phyloP scores from a whole-genome alignment of 2,329 filamentous ascomycete genomes.

The Penicillium verrucosum region DNA sequence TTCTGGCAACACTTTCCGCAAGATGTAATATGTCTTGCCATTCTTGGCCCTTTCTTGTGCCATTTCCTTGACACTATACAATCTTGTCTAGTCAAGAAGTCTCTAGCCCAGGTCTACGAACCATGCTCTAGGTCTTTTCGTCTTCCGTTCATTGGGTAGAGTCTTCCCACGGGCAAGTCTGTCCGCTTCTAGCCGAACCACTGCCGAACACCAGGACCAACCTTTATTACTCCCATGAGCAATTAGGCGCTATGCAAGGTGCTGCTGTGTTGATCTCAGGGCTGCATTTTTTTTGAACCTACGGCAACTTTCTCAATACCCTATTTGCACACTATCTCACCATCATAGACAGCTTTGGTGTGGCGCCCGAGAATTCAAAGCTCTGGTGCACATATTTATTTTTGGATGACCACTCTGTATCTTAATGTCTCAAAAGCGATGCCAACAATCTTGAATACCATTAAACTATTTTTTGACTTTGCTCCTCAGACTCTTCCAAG shows the following conservation, averaged over 20 bases:
- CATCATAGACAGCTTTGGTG: not conserved
- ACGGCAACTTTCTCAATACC: not conserved
- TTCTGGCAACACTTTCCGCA: conserved; percentile 48
- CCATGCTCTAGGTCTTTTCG: not conserved
- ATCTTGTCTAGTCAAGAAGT: not conserved
- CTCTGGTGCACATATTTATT: not conserved
- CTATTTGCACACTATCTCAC: not conserved
- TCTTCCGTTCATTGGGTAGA: not conserved
- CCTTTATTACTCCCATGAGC: not conserved
- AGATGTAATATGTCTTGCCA: conserved; percentile 35
- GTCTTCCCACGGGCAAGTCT: not conserved
- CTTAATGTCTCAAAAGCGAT: conserved; percentile 5
- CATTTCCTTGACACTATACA: not conserved
- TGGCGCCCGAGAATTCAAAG: not conserved
- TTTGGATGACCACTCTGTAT: conserved; percentile 5
- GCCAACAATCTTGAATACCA: not conserved
- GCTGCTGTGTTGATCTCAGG: not conserved
- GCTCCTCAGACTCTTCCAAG: not conserved
- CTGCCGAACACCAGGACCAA: not conserved
- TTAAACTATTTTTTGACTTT: not conserved
- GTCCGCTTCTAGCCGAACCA: not conserved
- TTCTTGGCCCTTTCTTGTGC: not conserved
- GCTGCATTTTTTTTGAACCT: not conserved
- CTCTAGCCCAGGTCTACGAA: not conserved
- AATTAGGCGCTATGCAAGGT: not conserved